Evolutionary conservation across 2,329 filamentous ascomycete species (phyloP).

Genomic region (Penicillium hesseltinei): DNA sequence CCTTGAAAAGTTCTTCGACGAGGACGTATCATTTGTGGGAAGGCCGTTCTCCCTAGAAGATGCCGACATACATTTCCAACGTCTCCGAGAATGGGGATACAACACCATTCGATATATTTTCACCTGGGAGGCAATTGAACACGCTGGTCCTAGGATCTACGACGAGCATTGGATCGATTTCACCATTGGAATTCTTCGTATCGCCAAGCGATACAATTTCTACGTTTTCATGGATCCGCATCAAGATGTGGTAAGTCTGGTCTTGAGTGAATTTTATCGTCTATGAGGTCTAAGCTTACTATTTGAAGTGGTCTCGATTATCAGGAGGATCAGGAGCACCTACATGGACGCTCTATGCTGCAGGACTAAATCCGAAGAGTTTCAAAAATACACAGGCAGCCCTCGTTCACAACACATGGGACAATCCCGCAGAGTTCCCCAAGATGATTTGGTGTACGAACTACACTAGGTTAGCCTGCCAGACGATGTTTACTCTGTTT

Average conservation of each 20-base stretch:
- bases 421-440: slow-evolving; percentile 78
- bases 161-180: slow-evolving; percentile 92
- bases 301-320: slow-evolving; percentile 78
- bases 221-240: slow-evolving; percentile 99
- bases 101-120: slow-evolving; percentile 97
- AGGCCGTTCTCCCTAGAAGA: slow-evolving; percentile 82
- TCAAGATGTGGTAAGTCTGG: slow-evolving; percentile 78
- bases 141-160: slow-evolving; percentile 83
- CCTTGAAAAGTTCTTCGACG: slow-evolving; percentile 79
- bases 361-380: slow-evolving; percentile 79
- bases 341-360: slow-evolving; percentile 96
- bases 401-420: slow-evolving; percentile 90
- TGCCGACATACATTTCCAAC: slow-evolving; percentile 79
- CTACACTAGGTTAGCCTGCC: slow-evolving; percentile 80
- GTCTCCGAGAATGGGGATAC: slow-evolving; percentile 85
- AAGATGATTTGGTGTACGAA: slow-evolving; percentile 99
- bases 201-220: slow-evolving; percentile 87
- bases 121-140: slow-evolving; percentile 97
- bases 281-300: slow-evolving; percentile 23
- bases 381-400: slow-evolving; percentile 88
- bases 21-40: slow-evolving; percentile 85
- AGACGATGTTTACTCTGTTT: slow-evolving; percentile 92
- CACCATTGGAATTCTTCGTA: slow-evolving; percentile 78
- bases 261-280: too few species aligned
- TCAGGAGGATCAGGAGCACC: slow-evolving; percentile 93